phyloP scores from a whole-genome alignment of 2,329 filamentous ascomycete genomes.

The Monilinia polystroma region DNA sequence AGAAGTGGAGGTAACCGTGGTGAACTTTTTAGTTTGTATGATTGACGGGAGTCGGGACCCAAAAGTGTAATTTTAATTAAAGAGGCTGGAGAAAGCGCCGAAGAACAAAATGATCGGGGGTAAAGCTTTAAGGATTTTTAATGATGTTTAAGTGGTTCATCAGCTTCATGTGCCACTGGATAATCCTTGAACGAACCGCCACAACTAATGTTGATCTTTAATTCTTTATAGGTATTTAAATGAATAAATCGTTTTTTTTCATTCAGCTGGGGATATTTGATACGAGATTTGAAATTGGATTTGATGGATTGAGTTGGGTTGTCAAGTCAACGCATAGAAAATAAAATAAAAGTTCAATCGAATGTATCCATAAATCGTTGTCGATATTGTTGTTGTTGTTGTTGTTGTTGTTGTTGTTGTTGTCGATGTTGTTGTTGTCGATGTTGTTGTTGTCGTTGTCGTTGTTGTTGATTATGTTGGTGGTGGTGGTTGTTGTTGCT shows the following conservation, averaged over 20 bases:
- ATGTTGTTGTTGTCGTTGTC: no score
- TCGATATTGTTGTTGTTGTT: background rate
- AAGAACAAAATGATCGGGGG: background rate
- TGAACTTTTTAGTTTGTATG: background rate
- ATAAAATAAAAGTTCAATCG: no score
- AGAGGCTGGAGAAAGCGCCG: constrained; percentile 23
- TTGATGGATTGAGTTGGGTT: constrained; percentile 2
- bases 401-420: no score
- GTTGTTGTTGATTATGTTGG: no score
- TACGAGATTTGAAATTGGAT: constrained; percentile 3
- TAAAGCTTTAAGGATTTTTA: no score
- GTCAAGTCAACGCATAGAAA: constrained; percentile 19
- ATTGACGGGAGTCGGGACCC: background rate
- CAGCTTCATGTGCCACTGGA: background rate
- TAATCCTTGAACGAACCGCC: constrained; percentile 18
- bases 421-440: no score
- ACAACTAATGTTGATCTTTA: constrained; percentile 14
- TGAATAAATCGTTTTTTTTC: background rate
- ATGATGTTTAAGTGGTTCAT: no score
- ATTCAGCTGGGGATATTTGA: constrained; percentile 15
- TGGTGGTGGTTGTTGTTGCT: no score
- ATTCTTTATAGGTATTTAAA: background rate
- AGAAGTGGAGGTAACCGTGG: constrained; percentile 7
- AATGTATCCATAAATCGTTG: background rate
- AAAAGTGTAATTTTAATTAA: constrained; percentile 20